Evolutionary conservation across 176 grass and related monocot genomes (phyloP).

Genomic region (Ampelocalamus luodianensis): DNA sequence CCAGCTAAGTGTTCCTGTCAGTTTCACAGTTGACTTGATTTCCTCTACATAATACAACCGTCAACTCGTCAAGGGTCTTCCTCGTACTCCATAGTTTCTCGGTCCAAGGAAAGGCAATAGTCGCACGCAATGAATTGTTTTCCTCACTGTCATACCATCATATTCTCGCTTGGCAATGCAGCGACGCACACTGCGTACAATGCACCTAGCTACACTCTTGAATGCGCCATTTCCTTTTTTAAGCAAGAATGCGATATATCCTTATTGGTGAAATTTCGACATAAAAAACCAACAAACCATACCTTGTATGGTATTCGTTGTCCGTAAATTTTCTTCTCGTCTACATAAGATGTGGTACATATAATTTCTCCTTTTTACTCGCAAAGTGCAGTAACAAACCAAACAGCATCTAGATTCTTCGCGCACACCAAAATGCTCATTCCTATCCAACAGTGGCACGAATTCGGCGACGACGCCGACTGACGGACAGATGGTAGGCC

Average conservation of each 20-base stretch:
- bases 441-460: neutral
- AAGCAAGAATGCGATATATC: too few relatives aligned
- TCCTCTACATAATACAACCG: neutral
- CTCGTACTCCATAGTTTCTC: too few relatives aligned
- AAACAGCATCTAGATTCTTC: neutral
- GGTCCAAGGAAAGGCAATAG: too few relatives aligned
- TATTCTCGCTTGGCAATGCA: too few relatives aligned
- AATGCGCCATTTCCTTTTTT: too few relatives aligned
- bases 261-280: too few relatives aligned
- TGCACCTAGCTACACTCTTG: too few relatives aligned
- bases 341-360: neutral
- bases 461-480: constrained; percentile 23
- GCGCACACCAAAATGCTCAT: neutral
- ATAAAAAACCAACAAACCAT: too few relatives aligned
- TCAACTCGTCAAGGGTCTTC: neutral
- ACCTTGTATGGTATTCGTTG: neutral
- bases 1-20: neutral
- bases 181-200: too few relatives aligned
- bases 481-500: constrained; percentile 6
- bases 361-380: neutral
- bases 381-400: neutral
- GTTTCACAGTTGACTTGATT: neutral
- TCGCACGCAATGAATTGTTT: too few relatives aligned
- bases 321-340: neutral
- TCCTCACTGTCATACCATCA: too few relatives aligned